These are phyloP conservation scores for Cordyceps militaris DNA, from an alignment of 2,329 filamentous ascomycete genomes.

Conservation along the genomic window DNA sequence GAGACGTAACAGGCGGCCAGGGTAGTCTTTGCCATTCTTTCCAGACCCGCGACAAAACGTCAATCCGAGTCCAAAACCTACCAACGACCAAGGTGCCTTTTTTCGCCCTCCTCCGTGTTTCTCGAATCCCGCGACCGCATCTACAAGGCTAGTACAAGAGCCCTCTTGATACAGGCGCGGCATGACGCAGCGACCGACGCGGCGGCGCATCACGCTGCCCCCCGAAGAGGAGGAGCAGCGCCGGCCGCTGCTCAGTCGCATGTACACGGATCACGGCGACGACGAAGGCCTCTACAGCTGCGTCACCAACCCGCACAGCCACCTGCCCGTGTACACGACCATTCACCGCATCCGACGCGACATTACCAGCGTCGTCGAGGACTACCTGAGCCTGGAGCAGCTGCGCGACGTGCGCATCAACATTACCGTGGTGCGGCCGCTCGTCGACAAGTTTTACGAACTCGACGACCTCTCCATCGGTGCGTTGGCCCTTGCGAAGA, in stretches of 20 bases:
- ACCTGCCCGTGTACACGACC: conserved; percentile 67
- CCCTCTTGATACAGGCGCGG: no score
- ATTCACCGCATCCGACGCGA: conserved; percentile 66
- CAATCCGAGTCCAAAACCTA: background rate
- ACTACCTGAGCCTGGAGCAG: conserved; percentile 63
- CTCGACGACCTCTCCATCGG: conserved; percentile 71
- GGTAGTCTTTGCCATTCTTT: background rate
- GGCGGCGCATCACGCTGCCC: conserved; percentile 26
- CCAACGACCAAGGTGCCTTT: no score
- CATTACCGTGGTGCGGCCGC: conserved; percentile 66
- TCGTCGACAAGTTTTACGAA: conserved; percentile 79
- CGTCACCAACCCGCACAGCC: conserved; percentile 49
- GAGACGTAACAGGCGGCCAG: background rate
- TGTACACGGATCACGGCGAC: conserved; percentile 24
- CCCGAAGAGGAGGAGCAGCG: conserved; percentile 28
- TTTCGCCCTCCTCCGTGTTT: no score
- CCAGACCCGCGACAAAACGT: background rate
- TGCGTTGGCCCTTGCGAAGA: conserved; percentile 26
- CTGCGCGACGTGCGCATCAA: conserved; percentile 77
- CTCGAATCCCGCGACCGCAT: no score
- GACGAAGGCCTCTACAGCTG: conserved; percentile 42
- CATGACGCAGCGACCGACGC: conserved; percentile 2
- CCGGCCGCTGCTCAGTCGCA: conserved; percentile 28
- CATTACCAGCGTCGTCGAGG: conserved; percentile 56
- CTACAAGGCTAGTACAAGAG: no score